Conservation (phyloP, 2,329 filamentous ascomycete genomes). For the Teratosphaeria epicoccoides region DNA sequence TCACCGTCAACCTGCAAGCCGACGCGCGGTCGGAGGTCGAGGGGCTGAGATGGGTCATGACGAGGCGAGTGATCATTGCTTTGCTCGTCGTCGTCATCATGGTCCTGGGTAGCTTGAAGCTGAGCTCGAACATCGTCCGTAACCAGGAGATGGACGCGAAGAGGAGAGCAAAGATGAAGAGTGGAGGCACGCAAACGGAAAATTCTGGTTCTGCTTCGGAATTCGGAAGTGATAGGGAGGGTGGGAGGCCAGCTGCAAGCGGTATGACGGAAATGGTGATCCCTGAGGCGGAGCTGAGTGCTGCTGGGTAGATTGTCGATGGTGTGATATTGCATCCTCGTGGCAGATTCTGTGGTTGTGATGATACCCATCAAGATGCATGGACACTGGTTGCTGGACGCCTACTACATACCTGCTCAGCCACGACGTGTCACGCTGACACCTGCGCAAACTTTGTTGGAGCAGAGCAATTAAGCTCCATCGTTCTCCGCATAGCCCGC, state of each 20-base stretch:
- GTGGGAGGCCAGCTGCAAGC: not conserved
- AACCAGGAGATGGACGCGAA: constrained; percentile 31
- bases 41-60: constrained; percentile 75
- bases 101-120: constrained; percentile 32
- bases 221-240: not conserved
- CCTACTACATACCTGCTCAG: too few relatives aligned
- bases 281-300: not conserved
- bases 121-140: constrained; percentile 30
- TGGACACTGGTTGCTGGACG: too few relatives aligned
- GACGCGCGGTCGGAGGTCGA: constrained; percentile 90
- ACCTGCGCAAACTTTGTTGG: too few relatives aligned
- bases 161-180: constrained; percentile 22
- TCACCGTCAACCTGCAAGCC: constrained; percentile 78
- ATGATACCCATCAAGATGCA: too few relatives aligned
- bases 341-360: too few relatives aligned
- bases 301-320: not conserved
- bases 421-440: too few relatives aligned
- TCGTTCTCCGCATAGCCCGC: too few relatives aligned
- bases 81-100: constrained; percentile 40
- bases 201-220: not conserved
- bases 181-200: constrained; percentile 19
- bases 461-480: too few relatives aligned
- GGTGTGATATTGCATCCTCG: not conserved
- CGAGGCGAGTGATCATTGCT: constrained; percentile 51
- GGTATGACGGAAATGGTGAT: not conserved